Evolutionary conservation across 2,329 filamentous ascomycete species (phyloP).

Genomic region (Tolypocladium ovalisporum): DNA sequence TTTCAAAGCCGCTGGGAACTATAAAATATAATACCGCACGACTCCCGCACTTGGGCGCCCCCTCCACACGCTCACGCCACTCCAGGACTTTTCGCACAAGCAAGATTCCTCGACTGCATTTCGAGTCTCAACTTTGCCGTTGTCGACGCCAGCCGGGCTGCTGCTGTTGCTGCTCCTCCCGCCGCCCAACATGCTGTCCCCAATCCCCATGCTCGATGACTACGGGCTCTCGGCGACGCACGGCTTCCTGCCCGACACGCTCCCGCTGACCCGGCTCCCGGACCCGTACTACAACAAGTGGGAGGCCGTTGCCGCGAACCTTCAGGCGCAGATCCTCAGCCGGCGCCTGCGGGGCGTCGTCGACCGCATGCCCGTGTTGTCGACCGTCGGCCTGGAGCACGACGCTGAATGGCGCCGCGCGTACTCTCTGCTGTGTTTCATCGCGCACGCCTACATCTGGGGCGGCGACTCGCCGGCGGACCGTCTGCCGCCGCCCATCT

Average conservation of each 20-base stretch:
- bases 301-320: conserved; percentile 76
- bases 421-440: conserved; percentile 82
- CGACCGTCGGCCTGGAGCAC: conserved; percentile 68
- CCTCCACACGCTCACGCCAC: background rate
- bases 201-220: conserved; percentile 55
- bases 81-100: background rate
- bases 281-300: conserved; percentile 92
- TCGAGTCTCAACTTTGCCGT: background rate
- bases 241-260: conserved; percentile 78
- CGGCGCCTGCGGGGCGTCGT: conserved; percentile 72
- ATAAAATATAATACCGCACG: background rate
- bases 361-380: conserved; percentile 71
- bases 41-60: background rate
- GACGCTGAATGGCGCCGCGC: conserved; percentile 90
- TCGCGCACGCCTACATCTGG: conserved; percentile 95
- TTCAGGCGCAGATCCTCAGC: conserved; percentile 79
- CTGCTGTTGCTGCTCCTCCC: too few species aligned
- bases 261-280: conserved; percentile 70
- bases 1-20: background rate
- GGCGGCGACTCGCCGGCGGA: conserved; percentile 76
- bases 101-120: background rate
- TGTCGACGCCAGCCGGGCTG: background rate
- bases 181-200: conserved; percentile 38
- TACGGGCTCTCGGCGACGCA: conserved; percentile 70
- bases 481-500: conserved; percentile 67